A percentile compares a stretch with the other conserved stretches of the same genome.
These are phyloP conservation scores for Peronosclerospora sorghi DNA, from an alignment of 352 stramenopile species.

Conservation along the genomic window DNA sequence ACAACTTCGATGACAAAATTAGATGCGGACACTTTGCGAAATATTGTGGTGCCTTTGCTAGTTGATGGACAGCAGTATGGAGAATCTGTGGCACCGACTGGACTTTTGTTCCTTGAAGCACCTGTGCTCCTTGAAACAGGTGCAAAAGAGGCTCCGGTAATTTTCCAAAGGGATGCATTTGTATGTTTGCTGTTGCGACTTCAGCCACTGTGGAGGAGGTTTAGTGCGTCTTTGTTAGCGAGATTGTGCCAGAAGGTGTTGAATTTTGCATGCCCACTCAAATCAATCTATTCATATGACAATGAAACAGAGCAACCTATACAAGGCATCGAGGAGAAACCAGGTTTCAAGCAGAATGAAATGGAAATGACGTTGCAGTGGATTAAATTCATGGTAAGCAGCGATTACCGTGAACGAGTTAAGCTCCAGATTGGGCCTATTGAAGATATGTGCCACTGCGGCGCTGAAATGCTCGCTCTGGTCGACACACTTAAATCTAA, in stretches of 20 bases:
- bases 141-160: slow-evolving; percentile 1
- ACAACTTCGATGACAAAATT: slow-evolving; percentile 5
- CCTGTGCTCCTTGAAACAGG: slow-evolving; percentile 1
- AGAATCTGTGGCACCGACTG: slow-evolving; percentile 29
- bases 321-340: slow-evolving; percentile 1
- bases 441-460: slow-evolving; percentile 49
- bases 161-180: slow-evolving; percentile 23
- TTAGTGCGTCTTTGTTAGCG: slow-evolving; percentile 44
- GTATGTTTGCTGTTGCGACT: slow-evolving; percentile 35
- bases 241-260: slow-evolving; percentile 43
- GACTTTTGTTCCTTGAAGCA: slow-evolving; percentile 30
- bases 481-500: slow-evolving; percentile 21
- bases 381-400: slow-evolving; percentile 54
- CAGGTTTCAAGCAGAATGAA: slow-evolving; percentile 7
- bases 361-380: slow-evolving; percentile 33
- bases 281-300: slow-evolving; percentile 3
- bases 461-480: slow-evolving; percentile 40
- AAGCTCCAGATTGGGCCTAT: slow-evolving; percentile 47
- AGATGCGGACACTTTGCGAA: slow-evolving; percentile 41
- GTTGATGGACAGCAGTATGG: slow-evolving; percentile 45
- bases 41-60: slow-evolving; percentile 51
- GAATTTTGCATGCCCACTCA: slow-evolving; percentile 3
- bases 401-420: slow-evolving; percentile 52
- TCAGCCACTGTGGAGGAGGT: slow-evolving; percentile 34
- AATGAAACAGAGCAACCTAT: slow-evolving; percentile 1